These are phyloP conservation scores for Mucor sp. DNA, from an alignment of 371 early-diverging fungal species.

Conservation along the genomic window DNA sequence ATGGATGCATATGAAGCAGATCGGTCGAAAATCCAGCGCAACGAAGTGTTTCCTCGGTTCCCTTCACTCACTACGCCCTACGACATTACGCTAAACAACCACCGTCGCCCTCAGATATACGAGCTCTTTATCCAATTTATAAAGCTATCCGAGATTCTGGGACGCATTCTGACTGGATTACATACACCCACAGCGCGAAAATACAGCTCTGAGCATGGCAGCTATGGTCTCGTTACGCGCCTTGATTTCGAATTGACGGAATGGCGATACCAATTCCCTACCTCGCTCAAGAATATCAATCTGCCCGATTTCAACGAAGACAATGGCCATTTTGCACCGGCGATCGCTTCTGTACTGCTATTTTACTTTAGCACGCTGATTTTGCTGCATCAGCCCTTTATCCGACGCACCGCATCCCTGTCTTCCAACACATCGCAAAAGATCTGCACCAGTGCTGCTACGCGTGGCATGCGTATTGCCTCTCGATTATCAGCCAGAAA, in stretches of 20 bases:
- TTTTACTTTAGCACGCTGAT: conserved; percentile 41
- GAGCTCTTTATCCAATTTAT: conserved; percentile 41
- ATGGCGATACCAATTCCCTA: conserved; percentile 42
- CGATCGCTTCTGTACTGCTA: conserved; percentile 31
- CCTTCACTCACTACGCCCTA: conserved; percentile 30
- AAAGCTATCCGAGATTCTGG: conserved; percentile 41
- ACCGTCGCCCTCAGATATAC: conserved; percentile 24
- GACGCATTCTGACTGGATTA: conserved; percentile 37
- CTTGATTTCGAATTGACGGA: conserved; percentile 43
- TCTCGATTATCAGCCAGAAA: conserved; percentile 27
- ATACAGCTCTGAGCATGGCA: conserved; percentile 37
- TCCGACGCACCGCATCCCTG: conserved; percentile 15
- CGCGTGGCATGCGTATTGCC: conserved; percentile 35
- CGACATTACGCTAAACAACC: neutral
- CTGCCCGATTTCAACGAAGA: conserved; percentile 33
- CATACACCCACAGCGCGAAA: conserved; percentile 42
- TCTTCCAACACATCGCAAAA: conserved; percentile 36
- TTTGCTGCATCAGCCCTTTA: conserved; percentile 45
- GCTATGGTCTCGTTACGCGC: conserved; percentile 34
- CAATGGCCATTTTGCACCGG: conserved; percentile 34
- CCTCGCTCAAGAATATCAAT: conserved; percentile 26
- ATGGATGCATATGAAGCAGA: conserved; percentile 37
- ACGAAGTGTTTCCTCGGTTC: conserved; percentile 19
- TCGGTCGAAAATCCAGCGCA: conserved; percentile 6
- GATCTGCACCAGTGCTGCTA: conserved; percentile 46